Evolutionary conservation across 108 stramenopile species (phyloP).

Genomic region (Fragilaria crotonensis): DNA sequence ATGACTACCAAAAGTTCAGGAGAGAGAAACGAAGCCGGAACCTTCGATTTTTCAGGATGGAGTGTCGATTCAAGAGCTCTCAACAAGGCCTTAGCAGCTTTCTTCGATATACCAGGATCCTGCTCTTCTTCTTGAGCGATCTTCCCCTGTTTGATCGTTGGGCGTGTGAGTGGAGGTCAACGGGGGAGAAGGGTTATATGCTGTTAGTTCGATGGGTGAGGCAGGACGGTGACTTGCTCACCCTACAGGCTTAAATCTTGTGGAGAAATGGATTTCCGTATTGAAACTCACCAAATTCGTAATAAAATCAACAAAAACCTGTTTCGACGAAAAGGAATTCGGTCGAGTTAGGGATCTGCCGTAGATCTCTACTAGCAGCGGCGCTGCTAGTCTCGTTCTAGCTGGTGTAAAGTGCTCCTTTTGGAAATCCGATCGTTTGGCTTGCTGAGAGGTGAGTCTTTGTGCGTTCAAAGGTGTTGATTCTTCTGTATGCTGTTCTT

Average conservation of each 20-base stretch:
- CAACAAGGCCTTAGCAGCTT: constrained; percentile 6
- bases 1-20: not conserved
- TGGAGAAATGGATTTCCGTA: too few relatives aligned
- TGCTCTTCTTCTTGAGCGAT: not conserved
- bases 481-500: constrained; percentile 7
- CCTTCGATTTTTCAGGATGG: not conserved
- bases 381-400: constrained; percentile 27
- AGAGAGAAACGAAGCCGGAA: not conserved
- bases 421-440: constrained; percentile 5
- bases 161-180: too few relatives aligned
- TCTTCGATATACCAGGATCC: not conserved
- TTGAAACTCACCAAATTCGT: constrained; percentile 48
- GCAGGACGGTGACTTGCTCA: too few relatives aligned
- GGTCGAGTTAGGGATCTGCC: constrained; percentile 15
- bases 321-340: constrained; percentile 30
- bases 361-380: constrained; percentile 40
- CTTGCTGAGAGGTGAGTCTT: too few relatives aligned
- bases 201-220: too few relatives aligned
- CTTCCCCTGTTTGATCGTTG: not conserved
- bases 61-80: not conserved
- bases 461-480: not conserved
- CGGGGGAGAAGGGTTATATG: too few relatives aligned
- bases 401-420: constrained; percentile 14
- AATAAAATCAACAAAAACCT: constrained; percentile 26
- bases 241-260: too few relatives aligned